Conservation (phyloP, 2,329 filamentous ascomycete species). For the Cytospora mali region DNA sequence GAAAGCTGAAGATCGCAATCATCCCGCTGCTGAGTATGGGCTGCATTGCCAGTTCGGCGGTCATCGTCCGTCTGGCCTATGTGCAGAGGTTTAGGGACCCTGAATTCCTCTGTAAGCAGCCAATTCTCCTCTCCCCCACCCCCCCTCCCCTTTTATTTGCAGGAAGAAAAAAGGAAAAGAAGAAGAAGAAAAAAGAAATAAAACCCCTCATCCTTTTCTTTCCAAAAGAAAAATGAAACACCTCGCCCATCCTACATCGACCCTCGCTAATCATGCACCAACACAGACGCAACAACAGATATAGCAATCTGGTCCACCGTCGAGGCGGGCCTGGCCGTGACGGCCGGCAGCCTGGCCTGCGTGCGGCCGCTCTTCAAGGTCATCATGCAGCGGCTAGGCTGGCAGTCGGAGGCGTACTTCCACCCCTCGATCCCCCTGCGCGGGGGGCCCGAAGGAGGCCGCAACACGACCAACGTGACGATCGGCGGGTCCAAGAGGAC, state of each 20-base stretch:
- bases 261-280: background rate
- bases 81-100: conserved; percentile 41
- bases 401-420: conserved; percentile 18
- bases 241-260: background rate
- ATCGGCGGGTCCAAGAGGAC: conserved; percentile 9
- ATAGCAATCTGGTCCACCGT: conserved; percentile 53
- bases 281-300: conserved; percentile 42
- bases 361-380: conserved; percentile 47
- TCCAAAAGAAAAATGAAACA: too few species aligned
- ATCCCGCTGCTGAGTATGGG: conserved; percentile 59
- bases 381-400: conserved; percentile 37
- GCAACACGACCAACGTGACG: background rate
- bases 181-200: too few species aligned
- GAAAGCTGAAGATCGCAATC: conserved; percentile 53
- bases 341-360: conserved; percentile 51
- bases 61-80: conserved; percentile 46
- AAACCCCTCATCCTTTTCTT: too few species aligned
- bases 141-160: conserved; percentile 60
- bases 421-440: background rate
- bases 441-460: background rate
- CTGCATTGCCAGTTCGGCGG: conserved; percentile 51
- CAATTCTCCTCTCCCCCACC: conserved; percentile 46
- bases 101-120: conserved; percentile 48
- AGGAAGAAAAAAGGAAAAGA: too few species aligned
- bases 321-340: conserved; percentile 51